Conservation (phyloP, 106 monocot genomes). For the Platanthera guangdongensis region DNA sequence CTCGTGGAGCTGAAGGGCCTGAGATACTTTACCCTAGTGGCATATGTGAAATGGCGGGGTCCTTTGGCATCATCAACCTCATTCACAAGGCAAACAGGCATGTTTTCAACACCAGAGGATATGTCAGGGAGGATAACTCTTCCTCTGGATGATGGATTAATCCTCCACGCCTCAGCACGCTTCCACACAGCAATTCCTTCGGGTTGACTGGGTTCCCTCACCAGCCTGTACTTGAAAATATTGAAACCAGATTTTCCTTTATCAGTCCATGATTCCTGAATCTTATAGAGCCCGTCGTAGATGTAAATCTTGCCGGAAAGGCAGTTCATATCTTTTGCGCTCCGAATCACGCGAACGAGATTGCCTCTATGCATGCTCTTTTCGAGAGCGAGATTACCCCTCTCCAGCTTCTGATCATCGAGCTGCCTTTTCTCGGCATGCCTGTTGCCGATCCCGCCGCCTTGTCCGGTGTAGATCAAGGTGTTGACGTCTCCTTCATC, state of each 20-base stretch:
- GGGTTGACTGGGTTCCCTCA: conserved; percentile 58
- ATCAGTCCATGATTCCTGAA: conserved; percentile 56
- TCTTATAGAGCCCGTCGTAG: conserved; percentile 87
- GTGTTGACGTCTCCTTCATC: conserved; percentile 40
- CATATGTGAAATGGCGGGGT: conserved; percentile 48
- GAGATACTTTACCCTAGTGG: conserved; percentile 26
- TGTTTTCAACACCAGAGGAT: conserved; percentile 45
- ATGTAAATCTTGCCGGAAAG: conserved; percentile 52
- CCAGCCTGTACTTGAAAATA: conserved; percentile 70
- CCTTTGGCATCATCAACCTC: conserved; percentile 64
- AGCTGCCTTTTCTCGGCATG: conserved; percentile 20
- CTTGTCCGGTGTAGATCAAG: conserved; percentile 75
- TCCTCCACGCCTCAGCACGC: conserved; percentile 52
- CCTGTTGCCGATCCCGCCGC: conserved; percentile 23
- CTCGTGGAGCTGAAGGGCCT: conserved; percentile 18
- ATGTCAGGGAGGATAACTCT: conserved; percentile 54
- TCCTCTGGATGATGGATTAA: conserved; percentile 48
- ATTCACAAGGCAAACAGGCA: conserved; percentile 79
- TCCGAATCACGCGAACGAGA: conserved; percentile 67
- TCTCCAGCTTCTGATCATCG: conserved; percentile 78
- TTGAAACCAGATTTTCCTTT: conserved; percentile 57
- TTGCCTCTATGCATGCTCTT: conserved; percentile 45
- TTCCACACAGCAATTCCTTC: conserved; percentile 67
- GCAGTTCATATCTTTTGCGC: conserved; percentile 36
- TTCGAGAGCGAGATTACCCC: conserved; percentile 86